These are phyloP conservation scores for Leccinum subgranulosum DNA, from an alignment of 768 basidiomycete genomes.

Conservation along the genomic window DNA sequence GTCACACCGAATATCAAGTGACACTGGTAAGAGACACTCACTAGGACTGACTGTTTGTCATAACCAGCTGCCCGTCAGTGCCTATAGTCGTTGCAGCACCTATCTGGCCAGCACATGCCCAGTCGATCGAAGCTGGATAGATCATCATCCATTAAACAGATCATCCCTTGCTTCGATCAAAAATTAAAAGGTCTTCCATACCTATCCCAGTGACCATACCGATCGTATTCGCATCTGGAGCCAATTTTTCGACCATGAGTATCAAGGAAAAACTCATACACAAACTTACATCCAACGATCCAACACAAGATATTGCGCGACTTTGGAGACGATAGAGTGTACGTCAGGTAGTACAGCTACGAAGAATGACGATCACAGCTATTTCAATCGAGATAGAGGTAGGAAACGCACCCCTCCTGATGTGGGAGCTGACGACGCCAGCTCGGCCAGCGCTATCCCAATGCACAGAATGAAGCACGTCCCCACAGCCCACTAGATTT, in stretches of 20 bases:
- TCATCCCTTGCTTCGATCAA: background rate
- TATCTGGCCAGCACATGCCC: constrained; percentile 60
- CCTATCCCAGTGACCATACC: constrained; percentile 42
- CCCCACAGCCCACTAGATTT: constrained; percentile 33
- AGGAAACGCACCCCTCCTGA: constrained; percentile 31
- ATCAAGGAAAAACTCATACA: background rate
- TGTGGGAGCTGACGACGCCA: constrained; percentile 37
- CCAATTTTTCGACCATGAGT: background rate
- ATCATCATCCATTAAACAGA: constrained; percentile 36
- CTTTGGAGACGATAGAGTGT: constrained; percentile 48
- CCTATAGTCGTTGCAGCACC: constrained; percentile 63
- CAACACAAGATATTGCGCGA: constrained; percentile 61
- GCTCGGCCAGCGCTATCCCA: constrained; percentile 37
- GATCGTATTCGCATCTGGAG: constrained; percentile 47
- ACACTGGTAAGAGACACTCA: constrained; percentile 36
- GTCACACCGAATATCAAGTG: constrained; percentile 35
- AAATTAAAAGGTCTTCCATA: background rate
- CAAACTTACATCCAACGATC: constrained; percentile 58
- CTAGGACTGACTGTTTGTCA: constrained; percentile 41
- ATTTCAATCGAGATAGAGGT: background rate
- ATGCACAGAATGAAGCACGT: constrained; percentile 35
- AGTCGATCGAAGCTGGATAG: constrained; percentile 50
- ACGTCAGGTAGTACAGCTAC: constrained; percentile 65
- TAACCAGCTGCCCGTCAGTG: constrained; percentile 29
- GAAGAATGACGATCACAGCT: background rate